These are phyloP conservation scores for Rosa persica DNA, from an alignment of 306 rosid species.

Conservation along the genomic window DNA sequence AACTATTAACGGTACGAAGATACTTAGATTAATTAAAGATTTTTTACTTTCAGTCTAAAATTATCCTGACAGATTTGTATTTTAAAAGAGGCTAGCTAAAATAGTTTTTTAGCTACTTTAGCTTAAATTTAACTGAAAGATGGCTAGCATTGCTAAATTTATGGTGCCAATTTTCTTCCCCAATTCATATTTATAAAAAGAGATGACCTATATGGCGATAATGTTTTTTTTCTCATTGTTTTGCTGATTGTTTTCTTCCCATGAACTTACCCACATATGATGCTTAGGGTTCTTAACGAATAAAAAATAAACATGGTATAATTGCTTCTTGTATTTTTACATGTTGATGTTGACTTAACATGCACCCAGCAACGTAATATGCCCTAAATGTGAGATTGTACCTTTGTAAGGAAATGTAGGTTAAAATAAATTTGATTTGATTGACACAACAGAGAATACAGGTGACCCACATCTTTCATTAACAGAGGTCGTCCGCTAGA, in stretches of 20 bases:
- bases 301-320: not conserved
- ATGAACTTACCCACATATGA: not conserved
- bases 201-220: not conserved
- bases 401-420: not conserved
- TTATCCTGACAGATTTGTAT: not conserved
- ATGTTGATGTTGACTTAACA: constrained; percentile 10
- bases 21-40: not conserved
- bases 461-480: not conserved
- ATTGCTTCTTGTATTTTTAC: not conserved
- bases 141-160: no score
- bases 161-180: no score
- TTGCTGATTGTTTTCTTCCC: not conserved
- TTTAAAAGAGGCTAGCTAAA: no score
- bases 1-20: not conserved
- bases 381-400: not conserved
- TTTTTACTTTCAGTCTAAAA: not conserved
- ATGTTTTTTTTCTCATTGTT: no score
- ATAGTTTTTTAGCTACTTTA: no score
- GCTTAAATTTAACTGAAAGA: no score
- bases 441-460: not conserved
- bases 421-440: not conserved
- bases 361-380: not conserved
- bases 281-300: not conserved
- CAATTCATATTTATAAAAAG: no score
- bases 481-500: constrained; percentile 5